A percentile compares a stretch with the other conserved stretches of the same genome.
Evolutionary conservation across 148 eudicot genomes (phyloP).

Genomic region (Polygonum maritimum): DNA sequence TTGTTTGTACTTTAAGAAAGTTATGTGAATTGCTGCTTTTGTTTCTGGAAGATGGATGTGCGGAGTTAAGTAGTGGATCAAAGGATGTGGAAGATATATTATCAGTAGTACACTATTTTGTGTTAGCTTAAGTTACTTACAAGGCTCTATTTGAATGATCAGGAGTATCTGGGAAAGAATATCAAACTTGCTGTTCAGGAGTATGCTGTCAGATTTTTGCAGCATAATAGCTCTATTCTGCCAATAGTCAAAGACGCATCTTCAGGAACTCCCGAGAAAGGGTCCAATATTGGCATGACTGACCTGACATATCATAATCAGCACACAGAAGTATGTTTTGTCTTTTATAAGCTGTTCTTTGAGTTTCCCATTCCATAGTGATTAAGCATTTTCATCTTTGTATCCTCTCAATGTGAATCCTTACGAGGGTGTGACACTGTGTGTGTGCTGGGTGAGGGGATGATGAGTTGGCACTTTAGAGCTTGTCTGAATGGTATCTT

Average conservation of each 20-base stretch:
- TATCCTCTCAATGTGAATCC: background rate
- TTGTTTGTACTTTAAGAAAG: background rate
- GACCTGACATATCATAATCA: slow-evolving; percentile 53
- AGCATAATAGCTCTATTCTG: slow-evolving; percentile 31
- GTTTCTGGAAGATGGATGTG: background rate
- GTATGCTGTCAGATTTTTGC: slow-evolving; percentile 69
- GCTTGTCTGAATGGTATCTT: background rate
- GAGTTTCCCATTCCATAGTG: background rate
- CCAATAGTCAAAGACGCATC: slow-evolving; percentile 28
- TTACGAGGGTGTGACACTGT: background rate
- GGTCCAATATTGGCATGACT: slow-evolving; percentile 26
- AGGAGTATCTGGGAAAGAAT: slow-evolving; percentile 26
- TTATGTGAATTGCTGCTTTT: background rate
- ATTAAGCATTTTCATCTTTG: background rate
- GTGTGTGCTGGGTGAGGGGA: background rate
- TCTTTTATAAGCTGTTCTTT: background rate
- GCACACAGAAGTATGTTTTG: slow-evolving; percentile 52
- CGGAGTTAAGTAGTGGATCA: background rate
- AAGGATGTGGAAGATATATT: background rate
- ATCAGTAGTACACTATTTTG: background rate
- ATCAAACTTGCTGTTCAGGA: slow-evolving; percentile 33
- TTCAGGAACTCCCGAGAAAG: slow-evolving; percentile 34
- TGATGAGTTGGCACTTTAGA: background rate
- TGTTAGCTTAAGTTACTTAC: background rate
- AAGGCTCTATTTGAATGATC: slow-evolving; percentile 10